phyloP scores from a whole-genome alignment of 2,329 filamentous ascomycete species.

The Fusarium transvaalense region DNA sequence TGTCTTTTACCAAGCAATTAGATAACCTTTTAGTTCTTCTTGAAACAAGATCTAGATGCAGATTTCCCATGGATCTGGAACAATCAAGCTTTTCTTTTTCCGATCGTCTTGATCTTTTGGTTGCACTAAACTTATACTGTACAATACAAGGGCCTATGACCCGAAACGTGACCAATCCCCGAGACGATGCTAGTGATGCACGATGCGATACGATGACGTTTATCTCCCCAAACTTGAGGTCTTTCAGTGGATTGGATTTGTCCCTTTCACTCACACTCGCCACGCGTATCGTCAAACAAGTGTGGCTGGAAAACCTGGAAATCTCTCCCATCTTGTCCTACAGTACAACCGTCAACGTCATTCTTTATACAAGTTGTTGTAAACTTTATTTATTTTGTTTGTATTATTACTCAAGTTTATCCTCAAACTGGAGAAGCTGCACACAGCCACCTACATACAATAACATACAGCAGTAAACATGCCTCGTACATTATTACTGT shows the following conservation, averaged over 20 bases:
- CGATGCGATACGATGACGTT: constrained; percentile 39
- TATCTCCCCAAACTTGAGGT: background rate
- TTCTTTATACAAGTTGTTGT: background rate
- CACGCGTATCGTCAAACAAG: constrained; percentile 29
- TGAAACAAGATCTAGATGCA: background rate
- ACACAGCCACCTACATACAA: background rate
- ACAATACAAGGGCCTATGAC: background rate
- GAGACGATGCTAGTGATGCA: constrained; percentile 32
- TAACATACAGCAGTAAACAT: constrained; percentile 44
- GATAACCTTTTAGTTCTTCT: background rate
- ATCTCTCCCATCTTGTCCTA: constrained; percentile 11
- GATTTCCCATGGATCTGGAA: constrained; percentile 20
- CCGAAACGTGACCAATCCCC: constrained; percentile 23
- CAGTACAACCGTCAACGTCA: constrained; percentile 38
- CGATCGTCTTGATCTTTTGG: background rate
- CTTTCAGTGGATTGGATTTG: constrained; percentile 27
- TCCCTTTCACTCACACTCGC: constrained; percentile 27
- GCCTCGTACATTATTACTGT: constrained; percentile 72
- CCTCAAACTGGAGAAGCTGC: background rate
- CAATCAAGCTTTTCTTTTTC: constrained; percentile 20
- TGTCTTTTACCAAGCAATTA: constrained; percentile 4
- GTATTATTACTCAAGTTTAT: constrained; percentile 9
- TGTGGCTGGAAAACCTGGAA: constrained; percentile 48
- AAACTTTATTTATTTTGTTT: constrained; percentile 25
- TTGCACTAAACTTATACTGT: constrained; percentile 9